These are phyloP conservation scores for Aspergillus neoniger DNA, from an alignment of 2,329 filamentous ascomycete genomes.

Conservation along the genomic window DNA sequence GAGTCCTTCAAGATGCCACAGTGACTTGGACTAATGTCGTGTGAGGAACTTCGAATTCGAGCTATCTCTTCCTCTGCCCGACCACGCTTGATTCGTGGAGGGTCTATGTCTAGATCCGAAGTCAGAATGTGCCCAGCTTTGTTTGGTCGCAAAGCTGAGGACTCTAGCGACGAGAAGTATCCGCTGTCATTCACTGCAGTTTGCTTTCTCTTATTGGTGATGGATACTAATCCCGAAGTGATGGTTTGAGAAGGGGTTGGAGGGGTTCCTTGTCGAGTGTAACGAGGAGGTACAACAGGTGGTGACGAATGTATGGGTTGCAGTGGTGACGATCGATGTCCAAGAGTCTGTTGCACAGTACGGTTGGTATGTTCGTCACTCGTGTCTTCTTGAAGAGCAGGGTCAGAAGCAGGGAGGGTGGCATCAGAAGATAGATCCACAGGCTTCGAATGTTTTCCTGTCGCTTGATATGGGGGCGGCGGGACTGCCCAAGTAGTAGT, in stretches of 20 bases:
- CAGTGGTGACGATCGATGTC: slow-evolving; percentile 50
- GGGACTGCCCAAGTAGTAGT: slow-evolving; percentile 40
- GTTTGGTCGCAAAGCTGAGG: slow-evolving; percentile 76
- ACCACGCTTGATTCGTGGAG: slow-evolving; percentile 80
- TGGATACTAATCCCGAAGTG: slow-evolving; percentile 62
- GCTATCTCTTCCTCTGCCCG: slow-evolving; percentile 95
- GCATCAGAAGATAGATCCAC: slow-evolving; percentile 73
- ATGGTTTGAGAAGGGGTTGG: slow-evolving; percentile 70
- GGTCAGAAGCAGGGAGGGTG: slow-evolving; percentile 72
- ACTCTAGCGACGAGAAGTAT: slow-evolving; percentile 95
- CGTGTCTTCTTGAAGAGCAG: slow-evolving; percentile 57
- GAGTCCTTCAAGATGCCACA: slow-evolving; percentile 45
- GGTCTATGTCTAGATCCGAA: slow-evolving; percentile 72
- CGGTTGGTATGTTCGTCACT: slow-evolving; percentile 45
- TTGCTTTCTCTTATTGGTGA: slow-evolving; percentile 74
- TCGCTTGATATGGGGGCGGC: slow-evolving; percentile 26
- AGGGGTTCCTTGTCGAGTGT: slow-evolving; percentile 65
- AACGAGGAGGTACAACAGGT: slow-evolving; percentile 65
- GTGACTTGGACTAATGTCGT: slow-evolving; percentile 74
- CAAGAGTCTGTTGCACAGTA: slow-evolving; percentile 27
- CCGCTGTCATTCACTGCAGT: slow-evolving; percentile 87
- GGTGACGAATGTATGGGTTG: slow-evolving; percentile 82
- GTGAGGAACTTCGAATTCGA: slow-evolving; percentile 86
- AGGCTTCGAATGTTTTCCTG: slow-evolving; percentile 29
- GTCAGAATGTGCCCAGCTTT: slow-evolving; percentile 66